phyloP scores from a whole-genome alignment of 116 monocot genomes.

The Phalaenopsis hybrid region DNA sequence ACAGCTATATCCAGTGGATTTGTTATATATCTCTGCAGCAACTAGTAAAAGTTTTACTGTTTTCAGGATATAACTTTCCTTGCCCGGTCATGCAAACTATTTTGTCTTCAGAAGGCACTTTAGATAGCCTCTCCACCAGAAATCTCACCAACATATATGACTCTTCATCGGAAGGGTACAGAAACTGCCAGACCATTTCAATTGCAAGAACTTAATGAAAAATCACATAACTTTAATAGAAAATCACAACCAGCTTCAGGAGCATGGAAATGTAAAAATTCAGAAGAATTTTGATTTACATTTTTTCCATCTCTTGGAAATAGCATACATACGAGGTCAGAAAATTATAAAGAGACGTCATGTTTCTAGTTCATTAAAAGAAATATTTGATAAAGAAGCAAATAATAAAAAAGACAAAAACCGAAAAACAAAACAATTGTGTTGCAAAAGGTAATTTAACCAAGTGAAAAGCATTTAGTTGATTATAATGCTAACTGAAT shows the following conservation, averaged over 20 bases:
- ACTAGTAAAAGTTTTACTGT: slow-evolving; percentile 5
- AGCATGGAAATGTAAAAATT: background rate
- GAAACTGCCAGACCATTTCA: slow-evolving; percentile 25
- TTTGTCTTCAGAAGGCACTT: slow-evolving; percentile 9
- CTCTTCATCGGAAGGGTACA: slow-evolving; percentile 36
- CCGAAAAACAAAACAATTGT: background rate
- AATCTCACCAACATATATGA: slow-evolving; percentile 34
- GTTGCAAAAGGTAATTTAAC: background rate
- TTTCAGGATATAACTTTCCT: background rate
- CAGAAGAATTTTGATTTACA: background rate
- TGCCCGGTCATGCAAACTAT: background rate
- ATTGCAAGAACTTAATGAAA: background rate
- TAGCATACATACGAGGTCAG: background rate
- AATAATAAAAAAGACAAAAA: background rate
- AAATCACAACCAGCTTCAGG: slow-evolving; percentile 13
- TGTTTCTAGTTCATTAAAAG: background rate
- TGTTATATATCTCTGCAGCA: background rate
- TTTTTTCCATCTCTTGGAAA: background rate
- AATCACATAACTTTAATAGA: slow-evolving; percentile 1
- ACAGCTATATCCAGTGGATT: background rate
- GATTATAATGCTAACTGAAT: background rate
- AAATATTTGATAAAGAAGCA: background rate
- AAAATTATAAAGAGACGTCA: background rate
- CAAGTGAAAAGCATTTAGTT: background rate
- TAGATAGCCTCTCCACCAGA: slow-evolving; percentile 26